phyloP scores from a whole-genome alignment of 2,329 filamentous ascomycete species.

The Aspergillus intermedius region DNA sequence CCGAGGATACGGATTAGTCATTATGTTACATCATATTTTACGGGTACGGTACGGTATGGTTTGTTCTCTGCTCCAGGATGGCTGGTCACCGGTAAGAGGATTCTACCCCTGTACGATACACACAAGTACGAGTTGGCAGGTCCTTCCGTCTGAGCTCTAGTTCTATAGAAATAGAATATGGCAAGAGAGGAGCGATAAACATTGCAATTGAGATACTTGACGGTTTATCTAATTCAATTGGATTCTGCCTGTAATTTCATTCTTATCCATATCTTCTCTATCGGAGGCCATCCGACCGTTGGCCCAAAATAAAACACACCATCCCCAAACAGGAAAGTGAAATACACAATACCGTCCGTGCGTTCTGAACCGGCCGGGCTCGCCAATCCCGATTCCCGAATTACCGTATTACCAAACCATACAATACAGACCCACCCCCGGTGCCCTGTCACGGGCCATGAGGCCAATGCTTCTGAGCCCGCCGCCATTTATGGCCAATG shows the following conservation, averaged over 20 bases:
- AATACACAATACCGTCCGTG: background rate
- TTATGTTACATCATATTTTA: background rate
- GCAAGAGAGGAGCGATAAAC: too few species aligned
- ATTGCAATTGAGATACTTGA: background rate
- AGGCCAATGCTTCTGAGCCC: conserved; percentile 11
- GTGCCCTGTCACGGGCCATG: conserved; percentile 12
- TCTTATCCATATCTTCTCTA: background rate
- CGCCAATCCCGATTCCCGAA: background rate
- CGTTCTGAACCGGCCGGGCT: background rate
- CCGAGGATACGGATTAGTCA: background rate
- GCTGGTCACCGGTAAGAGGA: background rate
- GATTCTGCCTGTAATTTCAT: background rate
- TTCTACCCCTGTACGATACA: background rate
- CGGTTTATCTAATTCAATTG: background rate
- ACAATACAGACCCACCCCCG: conserved; percentile 3
- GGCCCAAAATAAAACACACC: background rate
- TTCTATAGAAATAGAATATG: too few species aligned
- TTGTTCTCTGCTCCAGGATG: background rate
- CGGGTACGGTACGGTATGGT: background rate
- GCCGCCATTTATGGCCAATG: too few species aligned
- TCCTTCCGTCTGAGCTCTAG: too few species aligned
- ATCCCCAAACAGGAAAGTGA: background rate
- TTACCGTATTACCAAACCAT: background rate
- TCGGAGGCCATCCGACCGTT: background rate
- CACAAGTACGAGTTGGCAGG: too few species aligned